phyloP scores from a whole-genome alignment of 108 stramenopile genomes.

The Mediolabrus comicus region DNA sequence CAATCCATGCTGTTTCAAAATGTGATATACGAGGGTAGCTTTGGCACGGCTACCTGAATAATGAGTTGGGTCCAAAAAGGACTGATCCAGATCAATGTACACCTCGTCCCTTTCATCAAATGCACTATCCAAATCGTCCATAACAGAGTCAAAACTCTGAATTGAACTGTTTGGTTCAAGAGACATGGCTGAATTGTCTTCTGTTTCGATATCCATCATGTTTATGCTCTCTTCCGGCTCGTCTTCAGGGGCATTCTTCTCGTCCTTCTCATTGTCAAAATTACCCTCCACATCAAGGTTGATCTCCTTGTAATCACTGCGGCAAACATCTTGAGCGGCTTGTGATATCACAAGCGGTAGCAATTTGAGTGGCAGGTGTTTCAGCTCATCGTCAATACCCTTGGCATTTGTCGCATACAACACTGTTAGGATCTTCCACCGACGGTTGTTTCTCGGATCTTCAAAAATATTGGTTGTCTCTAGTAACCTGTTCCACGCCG shows the following conservation, averaged over 20 bases:
- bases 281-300: no score
- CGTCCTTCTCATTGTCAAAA: neutral
- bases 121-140: neutral
- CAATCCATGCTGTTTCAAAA: neutral
- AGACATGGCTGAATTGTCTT: no score
- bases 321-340: neutral
- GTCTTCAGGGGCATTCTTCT: neutral
- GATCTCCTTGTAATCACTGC: no score
- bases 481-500: neutral
- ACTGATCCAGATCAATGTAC: neutral
- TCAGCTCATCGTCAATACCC: neutral
- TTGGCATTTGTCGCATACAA: slow-evolving; percentile 5
- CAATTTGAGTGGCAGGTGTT: neutral
- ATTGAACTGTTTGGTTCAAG: neutral
- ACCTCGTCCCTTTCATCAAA: neutral
- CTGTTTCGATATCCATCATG: no score
- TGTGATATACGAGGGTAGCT: neutral
- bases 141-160: neutral
- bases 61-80: neutral
- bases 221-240: neutral
- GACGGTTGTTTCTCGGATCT: neutral
- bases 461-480: neutral
- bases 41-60: neutral
- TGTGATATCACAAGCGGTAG: neutral
- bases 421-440: neutral